Conservation (phyloP, 2,329 filamentous ascomycete genomes). For the Alternaria arbusti region DNA sequence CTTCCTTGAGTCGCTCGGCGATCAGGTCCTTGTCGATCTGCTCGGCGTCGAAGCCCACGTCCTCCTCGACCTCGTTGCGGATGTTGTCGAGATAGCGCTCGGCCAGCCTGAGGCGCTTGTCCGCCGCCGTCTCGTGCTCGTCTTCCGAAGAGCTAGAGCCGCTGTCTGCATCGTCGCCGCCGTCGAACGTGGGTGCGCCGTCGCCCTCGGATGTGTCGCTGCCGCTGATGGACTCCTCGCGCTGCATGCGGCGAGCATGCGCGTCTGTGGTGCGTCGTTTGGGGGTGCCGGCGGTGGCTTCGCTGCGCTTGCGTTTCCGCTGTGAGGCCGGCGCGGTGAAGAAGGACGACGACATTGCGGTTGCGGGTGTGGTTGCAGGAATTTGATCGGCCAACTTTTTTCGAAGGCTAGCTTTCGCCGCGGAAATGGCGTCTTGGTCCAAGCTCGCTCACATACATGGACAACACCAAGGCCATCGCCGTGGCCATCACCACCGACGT, state of each 20-base stretch:
- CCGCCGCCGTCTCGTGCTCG: conserved; percentile 86
- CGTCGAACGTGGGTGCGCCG: conserved; percentile 49
- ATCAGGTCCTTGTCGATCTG: conserved; percentile 93
- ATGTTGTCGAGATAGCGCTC: conserved; percentile 94
- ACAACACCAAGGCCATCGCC: background rate
- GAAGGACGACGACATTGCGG: conserved; percentile 79
- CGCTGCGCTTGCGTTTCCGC: conserved; percentile 83
- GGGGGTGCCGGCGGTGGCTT: conserved; percentile 58
- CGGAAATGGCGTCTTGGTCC: conserved; percentile 1
- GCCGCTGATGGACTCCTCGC: conserved; percentile 85
- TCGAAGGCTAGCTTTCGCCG: conserved; percentile 1
- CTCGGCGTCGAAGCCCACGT: conserved; percentile 88
- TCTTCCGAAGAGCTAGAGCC: conserved; percentile 68
- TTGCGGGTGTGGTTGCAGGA: conserved; percentile 12
- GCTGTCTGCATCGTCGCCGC: conserved; percentile 40
- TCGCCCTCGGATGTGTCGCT: conserved; percentile 75
- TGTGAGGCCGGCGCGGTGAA: conserved; percentile 88
- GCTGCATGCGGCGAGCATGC: conserved; percentile 55
- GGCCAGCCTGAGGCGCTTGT: conserved; percentile 83
- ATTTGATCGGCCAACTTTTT: conserved; percentile 40
- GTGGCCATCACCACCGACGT: background rate
- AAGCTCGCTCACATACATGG: conserved; percentile 4
- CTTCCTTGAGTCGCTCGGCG: conserved; percentile 82
- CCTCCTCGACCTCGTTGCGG: conserved; percentile 73
- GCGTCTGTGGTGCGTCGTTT: conserved; percentile 65